These are phyloP conservation scores for Lanmaoa pseudosensibilis DNA, from an alignment of 768 basidiomycete genomes.

Conservation along the genomic window DNA sequence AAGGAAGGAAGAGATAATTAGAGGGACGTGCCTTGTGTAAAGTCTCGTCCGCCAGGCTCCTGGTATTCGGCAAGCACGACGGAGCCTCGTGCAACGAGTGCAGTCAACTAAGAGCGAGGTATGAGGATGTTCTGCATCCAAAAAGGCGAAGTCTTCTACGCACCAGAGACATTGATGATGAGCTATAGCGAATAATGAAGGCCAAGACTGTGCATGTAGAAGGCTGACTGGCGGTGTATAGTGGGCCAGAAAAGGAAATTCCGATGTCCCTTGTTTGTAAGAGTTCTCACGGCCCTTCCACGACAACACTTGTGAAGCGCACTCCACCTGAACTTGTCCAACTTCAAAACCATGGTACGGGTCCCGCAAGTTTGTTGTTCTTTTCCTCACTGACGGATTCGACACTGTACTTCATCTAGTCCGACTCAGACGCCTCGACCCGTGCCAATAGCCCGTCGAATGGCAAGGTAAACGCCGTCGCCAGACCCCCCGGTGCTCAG, in stretches of 20 bases:
- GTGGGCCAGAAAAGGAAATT: slow-evolving; percentile 17
- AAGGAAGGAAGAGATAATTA: neutral
- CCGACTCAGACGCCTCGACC: slow-evolving; percentile 72
- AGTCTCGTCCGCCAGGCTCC: slow-evolving; percentile 70
- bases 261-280: neutral
- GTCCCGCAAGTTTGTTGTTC: neutral
- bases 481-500: slow-evolving; percentile 77
- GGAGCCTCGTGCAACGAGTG: slow-evolving; percentile 74
- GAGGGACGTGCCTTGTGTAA: slow-evolving; percentile 72
- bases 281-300: slow-evolving; percentile 28
- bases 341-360: slow-evolving; percentile 35
- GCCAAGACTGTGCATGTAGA: neutral
- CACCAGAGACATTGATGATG: slow-evolving; percentile 28
- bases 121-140: neutral
- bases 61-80: slow-evolving; percentile 88
- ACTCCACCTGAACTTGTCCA: slow-evolving; percentile 7
- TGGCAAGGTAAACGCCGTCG: slow-evolving; percentile 49
- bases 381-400: neutral
- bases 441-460: slow-evolving; percentile 42
- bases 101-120: slow-evolving; percentile 61
- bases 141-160: neutral
- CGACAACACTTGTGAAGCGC: slow-evolving; percentile 13
- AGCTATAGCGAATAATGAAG: neutral
- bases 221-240: neutral
- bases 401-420: slow-evolving; percentile 41